Conservation (phyloP, 257 asterid genomes). For the Nicotiana attenuata region DNA sequence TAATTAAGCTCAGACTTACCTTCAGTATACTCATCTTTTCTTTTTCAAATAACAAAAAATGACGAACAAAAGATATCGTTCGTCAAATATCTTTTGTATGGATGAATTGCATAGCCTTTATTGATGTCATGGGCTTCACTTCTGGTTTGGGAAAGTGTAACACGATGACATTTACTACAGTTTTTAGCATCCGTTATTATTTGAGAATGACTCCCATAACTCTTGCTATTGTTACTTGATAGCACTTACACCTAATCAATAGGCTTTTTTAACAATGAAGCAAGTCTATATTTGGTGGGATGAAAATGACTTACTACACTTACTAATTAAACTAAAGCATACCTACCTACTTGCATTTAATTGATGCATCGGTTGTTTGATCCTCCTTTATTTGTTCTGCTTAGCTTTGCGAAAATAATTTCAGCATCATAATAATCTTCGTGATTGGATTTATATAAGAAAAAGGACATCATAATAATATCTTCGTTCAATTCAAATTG, state of each 20-base stretch:
- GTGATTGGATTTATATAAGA: too few species aligned
- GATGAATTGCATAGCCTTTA: neutral
- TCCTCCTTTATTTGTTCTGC: neutral
- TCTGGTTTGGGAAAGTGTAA: neutral
- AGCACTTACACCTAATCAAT: neutral
- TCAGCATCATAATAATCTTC: neutral
- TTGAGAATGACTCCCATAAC: constrained; percentile 1
- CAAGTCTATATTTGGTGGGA: neutral
- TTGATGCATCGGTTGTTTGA: too few species aligned
- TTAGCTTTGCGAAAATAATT: neutral
- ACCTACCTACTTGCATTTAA: neutral
- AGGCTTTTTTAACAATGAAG: neutral
- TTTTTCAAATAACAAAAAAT: neutral
- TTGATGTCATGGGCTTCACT: neutral
- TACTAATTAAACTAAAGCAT: neutral
- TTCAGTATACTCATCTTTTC: neutral
- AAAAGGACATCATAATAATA: too few species aligned
- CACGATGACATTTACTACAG: neutral
- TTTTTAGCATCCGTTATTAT: neutral
- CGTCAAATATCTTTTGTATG: neutral
- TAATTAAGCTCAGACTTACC: neutral
- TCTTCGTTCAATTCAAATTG: too few species aligned
- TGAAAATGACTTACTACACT: neutral
- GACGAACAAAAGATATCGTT: neutral
- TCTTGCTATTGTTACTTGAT: neutral